Conservation (phyloP, 2,329 filamentous ascomycete species). For the Amesomyces nigricolor region DNA sequence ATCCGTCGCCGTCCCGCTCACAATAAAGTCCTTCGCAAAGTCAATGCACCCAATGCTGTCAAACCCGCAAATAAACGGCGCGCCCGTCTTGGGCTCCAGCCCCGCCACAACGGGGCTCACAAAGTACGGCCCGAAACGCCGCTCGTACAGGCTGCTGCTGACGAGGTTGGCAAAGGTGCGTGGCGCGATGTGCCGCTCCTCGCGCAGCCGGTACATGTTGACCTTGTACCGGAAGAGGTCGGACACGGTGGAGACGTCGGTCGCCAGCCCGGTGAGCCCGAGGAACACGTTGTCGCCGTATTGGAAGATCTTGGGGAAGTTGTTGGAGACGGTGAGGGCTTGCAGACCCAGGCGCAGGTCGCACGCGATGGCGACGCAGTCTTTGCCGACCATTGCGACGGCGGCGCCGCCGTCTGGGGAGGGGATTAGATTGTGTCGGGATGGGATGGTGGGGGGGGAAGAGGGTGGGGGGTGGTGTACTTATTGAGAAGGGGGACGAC, state of each 20-base stretch:
- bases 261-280: conserved; percentile 91
- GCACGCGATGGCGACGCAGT: conserved; percentile 98
- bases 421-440: conserved; percentile 2
- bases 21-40: conserved; percentile 99
- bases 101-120: conserved; percentile 92
- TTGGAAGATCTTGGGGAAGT: conserved; percentile 99
- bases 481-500: conserved; percentile 94
- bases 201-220: conserved; percentile 98
- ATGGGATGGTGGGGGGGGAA: neutral
- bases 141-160: conserved; percentile 85
- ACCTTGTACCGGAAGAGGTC: conserved; percentile 99
- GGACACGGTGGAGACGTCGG: conserved; percentile 88
- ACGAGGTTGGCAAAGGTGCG: conserved; percentile 96
- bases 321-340: conserved; percentile 95
- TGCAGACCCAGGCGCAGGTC: conserved; percentile 97
- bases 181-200: conserved; percentile 93
- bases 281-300: conserved; percentile 88
- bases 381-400: conserved; percentile 98
- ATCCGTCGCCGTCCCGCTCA: conserved; percentile 90
- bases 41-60: conserved; percentile 99
- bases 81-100: conserved; percentile 85
- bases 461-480: conserved; percentile 45
- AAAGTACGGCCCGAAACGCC: conserved; percentile 93
- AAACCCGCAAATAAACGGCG: conserved; percentile 98
- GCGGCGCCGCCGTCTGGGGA: conserved; percentile 75